Conservation (phyloP, 1,139 yeast genomes). For the Protomyces inouyei region DNA sequence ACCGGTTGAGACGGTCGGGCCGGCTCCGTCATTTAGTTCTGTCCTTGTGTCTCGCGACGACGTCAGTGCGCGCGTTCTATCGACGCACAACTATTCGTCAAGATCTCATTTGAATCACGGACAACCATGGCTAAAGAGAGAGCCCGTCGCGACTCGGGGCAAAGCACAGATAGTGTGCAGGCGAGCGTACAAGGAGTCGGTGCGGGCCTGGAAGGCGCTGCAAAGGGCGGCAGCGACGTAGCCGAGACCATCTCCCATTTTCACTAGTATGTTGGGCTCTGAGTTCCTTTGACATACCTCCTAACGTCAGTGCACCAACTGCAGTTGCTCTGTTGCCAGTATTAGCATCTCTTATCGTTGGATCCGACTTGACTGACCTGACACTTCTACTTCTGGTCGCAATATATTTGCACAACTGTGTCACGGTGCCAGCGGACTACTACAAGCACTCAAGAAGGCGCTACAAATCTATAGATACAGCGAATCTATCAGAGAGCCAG, state of each 20-base stretch:
- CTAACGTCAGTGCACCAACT: slow-evolving; percentile 16
- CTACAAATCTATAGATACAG: neutral
- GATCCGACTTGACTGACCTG: slow-evolving; percentile 19
- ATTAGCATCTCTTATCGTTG: slow-evolving; percentile 16
- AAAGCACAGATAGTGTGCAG: neutral
- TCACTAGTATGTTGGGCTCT: slow-evolving; percentile 5
- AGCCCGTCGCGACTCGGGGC: neutral
- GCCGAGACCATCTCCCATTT: slow-evolving; percentile 21
- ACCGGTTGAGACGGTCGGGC: too few species aligned
- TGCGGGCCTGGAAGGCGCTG: slow-evolving; percentile 10
- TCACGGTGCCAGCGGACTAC: slow-evolving; percentile 24
- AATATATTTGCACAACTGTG: slow-evolving; percentile 22
- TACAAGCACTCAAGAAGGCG: slow-evolving; percentile 12
- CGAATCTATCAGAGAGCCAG: slow-evolving; percentile 2
- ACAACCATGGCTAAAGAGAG: neutral
- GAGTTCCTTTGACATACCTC: neutral
- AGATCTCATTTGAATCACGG: too few species aligned
- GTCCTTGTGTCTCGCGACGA: too few species aligned
- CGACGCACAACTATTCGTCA: too few species aligned
- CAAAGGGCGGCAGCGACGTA: slow-evolving; percentile 8
- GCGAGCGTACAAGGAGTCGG: neutral
- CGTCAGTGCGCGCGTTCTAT: too few species aligned
- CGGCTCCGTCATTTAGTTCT: too few species aligned
- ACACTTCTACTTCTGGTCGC: slow-evolving; percentile 18
- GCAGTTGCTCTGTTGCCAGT: slow-evolving; percentile 23